phyloP scores from a whole-genome alignment of 139 green algal species.

The Raphidocelis subcapitata region DNA sequence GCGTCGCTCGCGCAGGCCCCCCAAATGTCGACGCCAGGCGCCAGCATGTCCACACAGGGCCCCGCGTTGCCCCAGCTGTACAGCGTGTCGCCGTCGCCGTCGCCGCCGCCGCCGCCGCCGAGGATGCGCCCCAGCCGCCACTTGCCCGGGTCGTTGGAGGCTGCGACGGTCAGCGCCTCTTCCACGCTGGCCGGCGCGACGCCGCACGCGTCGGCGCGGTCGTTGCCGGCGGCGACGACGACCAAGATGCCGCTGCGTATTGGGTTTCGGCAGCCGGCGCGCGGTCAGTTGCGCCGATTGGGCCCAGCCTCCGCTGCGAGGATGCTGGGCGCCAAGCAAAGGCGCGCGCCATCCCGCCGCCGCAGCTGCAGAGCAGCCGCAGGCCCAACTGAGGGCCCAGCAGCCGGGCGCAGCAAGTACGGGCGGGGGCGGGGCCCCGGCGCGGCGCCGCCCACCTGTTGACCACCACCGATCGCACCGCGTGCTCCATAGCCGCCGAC shows the following conservation, averaged over 20 bases:
- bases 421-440: too few relatives aligned
- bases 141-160: constrained; percentile 41
- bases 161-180: constrained; percentile 57
- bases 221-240: constrained; percentile 52
- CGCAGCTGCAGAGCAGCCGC: too few relatives aligned
- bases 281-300: too few relatives aligned
- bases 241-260: constrained; percentile 53
- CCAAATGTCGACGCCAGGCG: constrained; percentile 69
- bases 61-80: constrained; percentile 42
- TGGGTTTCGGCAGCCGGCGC: too few relatives aligned
- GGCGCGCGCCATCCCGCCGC: too few relatives aligned
- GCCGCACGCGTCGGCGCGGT: constrained; percentile 32
- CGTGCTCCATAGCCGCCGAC: constrained; percentile 42
- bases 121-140: background rate
- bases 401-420: too few relatives aligned
- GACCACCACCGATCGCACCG: constrained; percentile 22
- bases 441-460: too few relatives aligned
- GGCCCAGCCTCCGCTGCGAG: too few relatives aligned
- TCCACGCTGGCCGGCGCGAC: constrained; percentile 39
- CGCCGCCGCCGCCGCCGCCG: background rate
- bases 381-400: too few relatives aligned
- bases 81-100: constrained; percentile 30
- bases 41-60: constrained; percentile 55
- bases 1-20: constrained; percentile 55
- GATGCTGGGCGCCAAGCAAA: too few relatives aligned